phyloP scores from a whole-genome alignment of 2,329 filamentous ascomycete genomes.

The Aspergillus chevalieri region DNA sequence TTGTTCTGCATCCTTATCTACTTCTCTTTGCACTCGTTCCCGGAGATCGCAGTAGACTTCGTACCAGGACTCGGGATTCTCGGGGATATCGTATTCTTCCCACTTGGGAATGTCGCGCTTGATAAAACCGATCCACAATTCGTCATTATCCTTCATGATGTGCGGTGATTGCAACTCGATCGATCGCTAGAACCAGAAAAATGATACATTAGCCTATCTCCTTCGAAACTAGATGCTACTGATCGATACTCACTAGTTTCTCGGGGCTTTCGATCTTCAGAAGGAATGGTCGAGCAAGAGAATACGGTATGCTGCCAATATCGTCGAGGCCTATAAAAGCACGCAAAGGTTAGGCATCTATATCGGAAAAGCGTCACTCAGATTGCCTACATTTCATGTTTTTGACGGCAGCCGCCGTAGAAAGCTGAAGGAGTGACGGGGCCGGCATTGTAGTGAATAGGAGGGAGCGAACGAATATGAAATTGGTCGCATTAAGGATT shows the following conservation, averaged over 20 bases:
- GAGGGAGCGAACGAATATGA: constrained; percentile 12
- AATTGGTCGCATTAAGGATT: constrained; percentile 9
- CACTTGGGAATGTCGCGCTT: constrained; percentile 66
- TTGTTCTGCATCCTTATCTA: constrained; percentile 53
- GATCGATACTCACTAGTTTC: constrained; percentile 55
- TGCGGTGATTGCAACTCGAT: constrained; percentile 75
- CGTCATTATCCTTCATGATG: constrained; percentile 60
- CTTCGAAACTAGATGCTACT: not conserved
- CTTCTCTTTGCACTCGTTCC: constrained; percentile 51
- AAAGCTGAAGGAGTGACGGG: constrained; percentile 30
- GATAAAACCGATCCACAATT: constrained; percentile 77
- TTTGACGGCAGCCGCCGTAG: constrained; percentile 30
- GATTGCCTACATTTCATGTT: constrained; percentile 30
- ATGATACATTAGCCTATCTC: constrained; percentile 4
- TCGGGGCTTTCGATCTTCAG: constrained; percentile 63
- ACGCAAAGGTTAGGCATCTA: constrained; percentile 1
- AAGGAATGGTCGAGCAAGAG: constrained; percentile 62
- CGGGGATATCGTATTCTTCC: constrained; percentile 60
- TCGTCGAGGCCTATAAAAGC: constrained; percentile 52
- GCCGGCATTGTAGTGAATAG: constrained; percentile 23
- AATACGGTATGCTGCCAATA: constrained; percentile 65
- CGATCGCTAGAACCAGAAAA: constrained; percentile 32
- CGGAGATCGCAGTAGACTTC: constrained; percentile 68
- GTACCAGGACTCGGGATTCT: constrained; percentile 66
- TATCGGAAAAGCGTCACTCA: not conserved